Conservation (phyloP, 129 eudicot genomes). For the Helianthus annuus region HanXRQr2.0-SUNRISE NC_035435.2:152955208-152955707, state of each 20-base stretch:
- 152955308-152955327: constrained; percentile 74
- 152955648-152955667: constrained; percentile 62
- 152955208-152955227: too few relatives aligned
- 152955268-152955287: background rate
- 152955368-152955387: constrained; percentile 91
- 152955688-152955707: constrained; percentile 97
- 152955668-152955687: constrained; percentile 95
- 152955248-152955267: too few relatives aligned
- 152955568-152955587: constrained; percentile 60
- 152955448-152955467: constrained; percentile 11
- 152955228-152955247: too few relatives aligned
- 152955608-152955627: constrained; percentile 62
- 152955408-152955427: constrained; percentile 51
- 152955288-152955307: constrained; percentile 10
- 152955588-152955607: constrained; percentile 57
- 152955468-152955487: background rate
- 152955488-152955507: background rate
- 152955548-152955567: constrained; percentile 54
- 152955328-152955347: constrained; percentile 93
- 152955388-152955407: constrained; percentile 70
- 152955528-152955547: constrained; percentile 61
- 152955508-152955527: constrained; percentile 61
- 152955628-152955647: constrained; percentile 79
- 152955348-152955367: constrained; percentile 77
- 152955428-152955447: constrained; percentile 77